Percentiles rank a stretch among this genome's conserved stretches.
phyloP scores from a whole-genome alignment of 129 eudicot genomes.

The Centaurea solstitialis region DNA sequence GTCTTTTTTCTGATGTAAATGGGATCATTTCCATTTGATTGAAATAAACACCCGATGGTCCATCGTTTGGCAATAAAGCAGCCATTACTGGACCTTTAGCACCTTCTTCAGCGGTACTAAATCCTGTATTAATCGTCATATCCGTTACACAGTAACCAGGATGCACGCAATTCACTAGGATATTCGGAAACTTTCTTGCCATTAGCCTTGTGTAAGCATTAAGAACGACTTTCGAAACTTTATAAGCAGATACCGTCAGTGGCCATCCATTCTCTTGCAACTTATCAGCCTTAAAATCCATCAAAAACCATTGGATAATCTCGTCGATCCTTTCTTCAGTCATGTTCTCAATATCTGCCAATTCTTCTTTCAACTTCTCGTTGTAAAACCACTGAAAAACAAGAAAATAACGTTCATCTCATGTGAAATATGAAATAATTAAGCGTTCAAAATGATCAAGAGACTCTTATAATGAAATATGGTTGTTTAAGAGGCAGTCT shows the following conservation, averaged over 20 bases:
- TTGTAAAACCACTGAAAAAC: constrained; percentile 34
- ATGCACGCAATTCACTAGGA: constrained; percentile 40
- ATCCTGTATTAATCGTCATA: constrained; percentile 37
- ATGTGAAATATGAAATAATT: too few relatives aligned
- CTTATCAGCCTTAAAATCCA: constrained; percentile 38
- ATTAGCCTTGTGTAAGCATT: constrained; percentile 49
- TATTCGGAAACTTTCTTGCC: constrained; percentile 27
- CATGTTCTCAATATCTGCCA: constrained; percentile 30
- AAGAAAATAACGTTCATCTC: background rate
- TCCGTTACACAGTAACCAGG: constrained; percentile 64
- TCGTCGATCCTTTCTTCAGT: constrained; percentile 42
- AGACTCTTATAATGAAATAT: too few relatives aligned
- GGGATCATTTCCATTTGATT: constrained; percentile 22
- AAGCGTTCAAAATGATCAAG: too few relatives aligned
- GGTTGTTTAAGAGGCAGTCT: too few relatives aligned
- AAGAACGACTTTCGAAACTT: constrained; percentile 33
- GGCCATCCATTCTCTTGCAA: constrained; percentile 37
- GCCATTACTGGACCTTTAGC: constrained; percentile 45
- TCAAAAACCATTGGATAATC: constrained; percentile 37
- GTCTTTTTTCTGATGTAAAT: background rate
- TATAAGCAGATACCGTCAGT: constrained; percentile 33
- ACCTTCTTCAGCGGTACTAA: constrained; percentile 47
- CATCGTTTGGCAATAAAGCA: constrained; percentile 50
- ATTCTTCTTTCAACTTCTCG: constrained; percentile 36
- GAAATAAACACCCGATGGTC: constrained; percentile 53